Percentiles rank a stretch among this genome's conserved stretches.
These are phyloP conservation scores for Aspergillus novoparasiticus DNA, from an alignment of 2,329 filamentous ascomycete species.

Conservation along the genomic window DNA sequence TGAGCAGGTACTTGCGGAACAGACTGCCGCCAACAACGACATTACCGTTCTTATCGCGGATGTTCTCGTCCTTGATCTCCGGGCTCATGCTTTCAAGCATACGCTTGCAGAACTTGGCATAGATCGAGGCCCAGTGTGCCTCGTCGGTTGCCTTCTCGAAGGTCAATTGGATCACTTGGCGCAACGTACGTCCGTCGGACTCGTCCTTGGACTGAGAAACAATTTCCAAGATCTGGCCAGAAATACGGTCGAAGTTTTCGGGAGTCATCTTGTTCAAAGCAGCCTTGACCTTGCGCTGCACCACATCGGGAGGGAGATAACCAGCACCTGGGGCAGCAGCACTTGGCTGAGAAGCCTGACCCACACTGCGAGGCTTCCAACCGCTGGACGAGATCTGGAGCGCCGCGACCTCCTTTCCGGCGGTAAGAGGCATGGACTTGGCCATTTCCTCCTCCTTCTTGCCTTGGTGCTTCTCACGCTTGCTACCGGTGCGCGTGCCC, in stretches of 20 bases:
- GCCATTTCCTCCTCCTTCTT: constrained; percentile 69
- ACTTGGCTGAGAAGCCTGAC: constrained; percentile 37
- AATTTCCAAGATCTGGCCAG: constrained; percentile 89
- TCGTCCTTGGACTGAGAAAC: constrained; percentile 95
- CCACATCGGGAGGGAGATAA: constrained; percentile 83
- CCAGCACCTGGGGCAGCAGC: constrained; percentile 53
- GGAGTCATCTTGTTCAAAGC: constrained; percentile 99
- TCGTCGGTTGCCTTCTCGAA: constrained; percentile 99
- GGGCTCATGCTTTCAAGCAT: constrained; percentile 96
- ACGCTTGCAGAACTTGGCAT: constrained; percentile 95
- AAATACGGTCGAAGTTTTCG: constrained; percentile 96
- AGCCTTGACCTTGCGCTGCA: constrained; percentile 98
- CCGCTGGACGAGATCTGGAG: constrained; percentile 72
- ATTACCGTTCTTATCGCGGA: constrained; percentile 85
- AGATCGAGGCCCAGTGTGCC: constrained; percentile 98
- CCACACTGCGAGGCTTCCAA: constrained; percentile 84
- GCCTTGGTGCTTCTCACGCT: constrained; percentile 52
- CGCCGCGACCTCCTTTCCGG: constrained; percentile 77
- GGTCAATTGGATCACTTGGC: constrained; percentile 97
- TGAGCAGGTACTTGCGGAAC: constrained; percentile 98
- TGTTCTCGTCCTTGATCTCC: constrained; percentile 93
- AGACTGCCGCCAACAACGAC: constrained; percentile 89
- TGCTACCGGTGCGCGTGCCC: constrained; percentile 51
- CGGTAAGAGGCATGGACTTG: constrained; percentile 90
- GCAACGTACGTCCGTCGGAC: constrained; percentile 86